phyloP scores from a whole-genome alignment of 768 basidiomycete species.

The Kwoniella dendrophila region DNA sequence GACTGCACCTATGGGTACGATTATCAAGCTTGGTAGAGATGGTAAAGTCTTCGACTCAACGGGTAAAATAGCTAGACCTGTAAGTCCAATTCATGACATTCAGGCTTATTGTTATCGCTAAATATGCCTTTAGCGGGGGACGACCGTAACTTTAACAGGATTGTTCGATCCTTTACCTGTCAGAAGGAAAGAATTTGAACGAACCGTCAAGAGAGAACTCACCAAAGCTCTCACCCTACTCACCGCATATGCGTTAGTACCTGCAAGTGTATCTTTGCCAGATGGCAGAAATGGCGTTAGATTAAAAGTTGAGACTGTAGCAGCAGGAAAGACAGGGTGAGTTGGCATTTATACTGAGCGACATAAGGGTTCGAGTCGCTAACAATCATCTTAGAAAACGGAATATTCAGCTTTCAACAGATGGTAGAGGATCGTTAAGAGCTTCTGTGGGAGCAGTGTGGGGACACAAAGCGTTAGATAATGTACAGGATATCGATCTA shows the following conservation, averaged over 20 bases:
- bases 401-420: constrained; percentile 70
- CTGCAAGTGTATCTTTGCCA: constrained; percentile 56
- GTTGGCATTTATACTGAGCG: constrained; percentile 28
- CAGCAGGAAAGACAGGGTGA: constrained; percentile 66
- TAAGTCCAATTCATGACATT: constrained; percentile 56
- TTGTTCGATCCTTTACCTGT: constrained; percentile 85
- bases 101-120: background rate
- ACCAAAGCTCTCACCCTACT: constrained; percentile 78
- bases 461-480: constrained; percentile 78
- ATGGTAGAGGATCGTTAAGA: constrained; percentile 66
- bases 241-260: constrained; percentile 85
- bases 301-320: constrained; percentile 68
- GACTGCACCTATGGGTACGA: constrained; percentile 75
- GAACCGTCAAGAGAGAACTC: constrained; percentile 86
- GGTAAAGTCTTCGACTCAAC: constrained; percentile 65
- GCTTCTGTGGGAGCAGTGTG: constrained; percentile 74
- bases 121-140: constrained; percentile 68
- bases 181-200: constrained; percentile 83
- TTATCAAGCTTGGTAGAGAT: constrained; percentile 70
- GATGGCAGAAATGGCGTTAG: constrained; percentile 63
- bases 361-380: background rate
- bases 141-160: constrained; percentile 71
- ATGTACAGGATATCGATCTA: constrained; percentile 73
- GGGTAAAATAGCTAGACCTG: constrained; percentile 75
- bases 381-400: constrained; percentile 52